Conservation (phyloP, 768 basidiomycete genomes). For the Lactarius evosmus region DNA sequence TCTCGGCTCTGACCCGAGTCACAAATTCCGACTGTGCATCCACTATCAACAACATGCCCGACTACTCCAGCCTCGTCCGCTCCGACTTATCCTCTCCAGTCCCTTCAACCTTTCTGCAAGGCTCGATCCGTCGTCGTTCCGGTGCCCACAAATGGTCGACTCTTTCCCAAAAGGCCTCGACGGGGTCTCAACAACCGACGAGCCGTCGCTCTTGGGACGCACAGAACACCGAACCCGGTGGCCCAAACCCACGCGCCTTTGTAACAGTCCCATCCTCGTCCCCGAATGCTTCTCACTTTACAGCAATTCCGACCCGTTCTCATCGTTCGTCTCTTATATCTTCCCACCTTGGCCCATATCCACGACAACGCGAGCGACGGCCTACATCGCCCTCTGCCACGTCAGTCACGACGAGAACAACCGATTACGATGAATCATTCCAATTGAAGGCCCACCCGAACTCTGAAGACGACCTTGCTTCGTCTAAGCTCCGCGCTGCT, state of each 20-base stretch:
- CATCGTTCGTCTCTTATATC: slow-evolving; percentile 6
- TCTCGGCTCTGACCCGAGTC: neutral
- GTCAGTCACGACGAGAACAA: neutral
- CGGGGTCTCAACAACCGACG: neutral
- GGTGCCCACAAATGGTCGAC: neutral
- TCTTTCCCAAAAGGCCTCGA: neutral
- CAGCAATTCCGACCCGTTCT: slow-evolving; percentile 8
- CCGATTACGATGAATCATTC: neutral
- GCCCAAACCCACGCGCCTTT: neutral
- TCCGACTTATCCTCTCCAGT: slow-evolving; percentile 1
- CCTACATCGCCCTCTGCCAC: neutral
- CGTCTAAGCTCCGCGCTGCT: neutral
- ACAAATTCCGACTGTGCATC: neutral
- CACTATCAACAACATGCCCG: neutral
- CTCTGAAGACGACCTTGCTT: neutral
- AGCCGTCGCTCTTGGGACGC: neutral
- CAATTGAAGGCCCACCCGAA: neutral
- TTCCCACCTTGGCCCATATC: slow-evolving; percentile 1
- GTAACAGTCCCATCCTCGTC: neutral
- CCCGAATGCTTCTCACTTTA: slow-evolving; percentile 9
- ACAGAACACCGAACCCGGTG: neutral
- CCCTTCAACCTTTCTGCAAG: neutral
- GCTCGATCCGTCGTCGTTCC: slow-evolving; percentile 16
- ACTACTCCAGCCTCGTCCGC: slow-evolving; percentile 8
- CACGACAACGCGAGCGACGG: neutral